Base-by-base conservation (phyloP, 2,329 filamentous ascomycete genomes). In the Orbilia blumenaviensis region DNA sequence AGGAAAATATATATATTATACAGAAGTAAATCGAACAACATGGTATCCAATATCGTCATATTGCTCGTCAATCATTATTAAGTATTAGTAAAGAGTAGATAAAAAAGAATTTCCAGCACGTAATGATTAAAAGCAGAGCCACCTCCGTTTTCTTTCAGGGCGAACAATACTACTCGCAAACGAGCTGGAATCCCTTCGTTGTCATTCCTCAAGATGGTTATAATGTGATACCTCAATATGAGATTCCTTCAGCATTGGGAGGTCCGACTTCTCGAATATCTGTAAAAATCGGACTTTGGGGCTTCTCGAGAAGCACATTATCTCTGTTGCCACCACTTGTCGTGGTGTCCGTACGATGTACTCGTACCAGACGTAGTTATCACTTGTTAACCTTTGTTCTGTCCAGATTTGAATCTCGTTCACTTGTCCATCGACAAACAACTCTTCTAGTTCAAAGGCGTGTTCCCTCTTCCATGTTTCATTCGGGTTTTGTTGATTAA, bases 171-270 rank as follows among this genome's bases (percentile, higher is more conserved):
- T 32, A 41, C 29, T 29, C n/a, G n/a, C n/a, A 34, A 61, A 29
- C 23, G 56, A 61, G 18, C 56, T 46, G 41, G 42, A 50, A 42
- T 8, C 61, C 44, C 27, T 48, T 50, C 52, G 52, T 50, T 50
- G 29, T 50, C 42, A 48, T 50, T 36, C 52, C 38, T 74, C 62
- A 16, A 32, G 23, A 32, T 66, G 69, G 38, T 74, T 74, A 21
- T 61, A 74, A 44, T 74, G 69, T 42, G 69, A 74, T 9, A 74
- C 69, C 27, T 74, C 69, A 46, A 74, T 74, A 48, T 74, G 69
- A 36, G 69, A 74, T 41, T 74, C 62, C 10, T 52, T 56, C 27
- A 75, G 25, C 63, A 75, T 75, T 3, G 71, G 71, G n/a, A 63
- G 63, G 36, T 68, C 63, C 46, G 71, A 60, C 16, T 60, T 61